phyloP scores from a whole-genome alignment of 768 basidiomycete species.

The Xerocomus brunneocitrinus region DNA sequence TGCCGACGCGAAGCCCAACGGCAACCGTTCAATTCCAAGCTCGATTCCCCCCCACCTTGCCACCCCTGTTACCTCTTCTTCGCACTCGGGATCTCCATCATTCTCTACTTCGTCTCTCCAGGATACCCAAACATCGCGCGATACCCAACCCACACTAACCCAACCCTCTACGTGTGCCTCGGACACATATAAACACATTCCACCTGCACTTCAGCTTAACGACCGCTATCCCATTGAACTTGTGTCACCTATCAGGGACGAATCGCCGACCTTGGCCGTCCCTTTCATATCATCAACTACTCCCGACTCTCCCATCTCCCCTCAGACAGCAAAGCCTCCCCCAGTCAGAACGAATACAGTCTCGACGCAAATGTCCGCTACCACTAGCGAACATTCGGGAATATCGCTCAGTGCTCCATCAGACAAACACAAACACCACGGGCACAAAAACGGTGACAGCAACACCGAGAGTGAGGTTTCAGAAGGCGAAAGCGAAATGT shows the following conservation, averaged over 20 bases:
- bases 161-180: conserved; percentile 5
- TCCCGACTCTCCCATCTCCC: conserved; percentile 36
- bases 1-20: conserved; percentile 19
- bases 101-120: conserved; percentile 38
- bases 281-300: conserved; percentile 52
- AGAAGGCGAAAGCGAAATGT: conserved; percentile 33
- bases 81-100: conserved; percentile 14
- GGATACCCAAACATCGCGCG: conserved; percentile 25
- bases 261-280: conserved; percentile 36
- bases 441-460: conserved; percentile 22
- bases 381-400: conserved; percentile 13
- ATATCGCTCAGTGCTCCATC: conserved; percentile 30
- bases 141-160: conserved; percentile 20
- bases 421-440: conserved; percentile 16
- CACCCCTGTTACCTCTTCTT: conserved; percentile 1
- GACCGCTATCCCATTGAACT: conserved; percentile 19
- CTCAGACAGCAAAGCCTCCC: conserved; percentile 16
- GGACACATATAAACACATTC: conserved; percentile 15
- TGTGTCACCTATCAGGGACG: conserved; percentile 10
- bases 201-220: conserved; percentile 30
- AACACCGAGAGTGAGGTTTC: conserved; percentile 30
- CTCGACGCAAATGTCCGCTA: conserved; percentile 6
- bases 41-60: conserved; percentile 29
- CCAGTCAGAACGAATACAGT: conserved; percentile 8
- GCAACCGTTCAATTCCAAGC: conserved; percentile 5